A percentile compares a stretch with the other conserved stretches of the same genome.
Conservation (phyloP, 2,329 filamentous ascomycete species). For the Aspergillus costaricaensis region DNA sequence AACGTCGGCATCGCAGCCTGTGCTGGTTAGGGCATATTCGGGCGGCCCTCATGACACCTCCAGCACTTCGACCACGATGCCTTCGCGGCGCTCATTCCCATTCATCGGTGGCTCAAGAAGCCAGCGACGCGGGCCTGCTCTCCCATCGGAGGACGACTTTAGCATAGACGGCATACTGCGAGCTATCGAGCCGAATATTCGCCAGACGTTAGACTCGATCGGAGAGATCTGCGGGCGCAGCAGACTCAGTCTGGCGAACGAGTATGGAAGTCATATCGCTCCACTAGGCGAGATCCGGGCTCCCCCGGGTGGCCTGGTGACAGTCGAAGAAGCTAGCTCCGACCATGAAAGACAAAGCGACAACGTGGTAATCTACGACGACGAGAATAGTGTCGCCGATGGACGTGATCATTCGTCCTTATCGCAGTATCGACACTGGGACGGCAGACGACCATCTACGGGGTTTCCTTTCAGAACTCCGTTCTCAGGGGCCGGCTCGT, state of each 20-base stretch:
- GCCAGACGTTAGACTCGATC: conserved; percentile 61
- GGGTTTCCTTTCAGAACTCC: conserved; percentile 21
- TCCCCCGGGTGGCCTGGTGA: conserved; percentile 36
- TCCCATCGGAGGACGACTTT: conserved; percentile 56
- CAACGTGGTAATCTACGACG: conserved; percentile 40
- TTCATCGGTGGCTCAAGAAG: conserved; percentile 27
- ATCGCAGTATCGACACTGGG: conserved; percentile 41
- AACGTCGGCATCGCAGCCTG: conserved; percentile 43
- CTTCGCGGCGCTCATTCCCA: conserved; percentile 34
- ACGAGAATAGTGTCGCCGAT: conserved; percentile 42
- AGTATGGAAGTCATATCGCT: conserved; percentile 63
- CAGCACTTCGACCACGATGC: conserved; percentile 32
- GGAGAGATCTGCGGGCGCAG: conserved; percentile 65
- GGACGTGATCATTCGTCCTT: conserved; percentile 38
- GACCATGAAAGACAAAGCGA: conserved; percentile 41
- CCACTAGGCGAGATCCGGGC: conserved; percentile 60
- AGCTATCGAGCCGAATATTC: conserved; percentile 61
- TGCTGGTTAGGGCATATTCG: conserved; percentile 48
- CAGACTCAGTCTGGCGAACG: conserved; percentile 62
- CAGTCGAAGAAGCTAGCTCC: conserved; percentile 48
- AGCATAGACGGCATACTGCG: conserved; percentile 58
- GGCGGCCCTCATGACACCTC: conserved; percentile 36
- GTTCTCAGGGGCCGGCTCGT: conserved; percentile 21
- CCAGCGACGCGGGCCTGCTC: conserved; percentile 29
- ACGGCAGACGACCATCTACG: conserved; percentile 30